Evolutionary conservation across 2,329 filamentous ascomycete species (phyloP), one percentile per base, ranked within the genome.

Genomic region (Sporothrix protearum): DNA sequence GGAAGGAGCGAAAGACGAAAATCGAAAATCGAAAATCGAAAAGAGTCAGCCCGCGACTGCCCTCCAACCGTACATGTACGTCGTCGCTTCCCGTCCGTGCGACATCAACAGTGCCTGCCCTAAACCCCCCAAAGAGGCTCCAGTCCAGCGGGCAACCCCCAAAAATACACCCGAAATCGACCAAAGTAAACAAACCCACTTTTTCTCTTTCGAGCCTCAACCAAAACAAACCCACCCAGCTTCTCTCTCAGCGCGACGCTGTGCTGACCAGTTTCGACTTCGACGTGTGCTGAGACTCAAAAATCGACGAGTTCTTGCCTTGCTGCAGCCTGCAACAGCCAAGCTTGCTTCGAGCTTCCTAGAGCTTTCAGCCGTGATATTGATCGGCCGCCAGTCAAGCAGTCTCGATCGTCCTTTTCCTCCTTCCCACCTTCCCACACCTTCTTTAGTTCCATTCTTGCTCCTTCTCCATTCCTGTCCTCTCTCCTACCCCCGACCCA

Each of bases 131-230:
- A 33, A 33, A 61, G 33, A 55, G 55, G 22, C 59, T 47, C 36
- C 36, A 19, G 59, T 45, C 22, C 59, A 61, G 47, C 67, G 59
- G 30, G 36, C 63, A 42, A 39, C 51, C 51, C 22, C 57, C 45
- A 33, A 53, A 45, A 64, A 51, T 30, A 51, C 42, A 36, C 68
- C 68, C 68, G 42, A 72, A 72, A 72, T 10, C 47, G 71, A 72
- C 68, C 68, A 72, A 72, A 72, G 71, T 73, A 73, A 73, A 73
- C 71, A 73, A 68, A 71, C 30, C 63, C 63, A 64, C 69, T 63
- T 69, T 71, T 72, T 47, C 33, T 39, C 59, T 28, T 53, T 59
- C 49, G 19, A 66, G 28, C 59, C 22, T 61, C 39, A 28, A 28
- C 25, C 47, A 70, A 30, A 70, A 70, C 71, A 69, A 69, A 67